phyloP scores from a whole-genome alignment of 2,329 filamentous ascomycete species.

The Fusarium sp. region DNA sequence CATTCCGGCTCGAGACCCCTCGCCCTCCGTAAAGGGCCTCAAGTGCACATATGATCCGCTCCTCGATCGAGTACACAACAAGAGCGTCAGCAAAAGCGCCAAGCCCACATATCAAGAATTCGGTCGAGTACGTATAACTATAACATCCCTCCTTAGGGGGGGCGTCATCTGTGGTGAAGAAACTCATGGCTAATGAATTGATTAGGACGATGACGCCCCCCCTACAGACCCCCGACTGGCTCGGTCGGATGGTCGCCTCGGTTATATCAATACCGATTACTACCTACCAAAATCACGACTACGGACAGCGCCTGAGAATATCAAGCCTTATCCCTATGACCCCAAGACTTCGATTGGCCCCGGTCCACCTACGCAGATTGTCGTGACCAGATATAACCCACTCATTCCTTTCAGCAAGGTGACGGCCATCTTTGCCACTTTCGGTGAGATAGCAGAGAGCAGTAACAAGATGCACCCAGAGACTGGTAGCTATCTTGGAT shows the following conservation, averaged over 20 bases:
- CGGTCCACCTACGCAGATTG: constrained; percentile 88
- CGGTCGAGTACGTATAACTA: constrained; percentile 72
- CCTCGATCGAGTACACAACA: constrained; percentile 63
- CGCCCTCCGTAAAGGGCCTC: constrained; percentile 65
- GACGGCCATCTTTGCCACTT: constrained; percentile 79
- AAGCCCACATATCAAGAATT: constrained; percentile 73
- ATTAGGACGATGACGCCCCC: constrained; percentile 82
- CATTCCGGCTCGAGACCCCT: constrained; percentile 68
- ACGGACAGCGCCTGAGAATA: constrained; percentile 79
- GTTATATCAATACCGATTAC: constrained; percentile 77
- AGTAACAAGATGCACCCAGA: constrained; percentile 96
- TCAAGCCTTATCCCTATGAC: constrained; percentile 87
- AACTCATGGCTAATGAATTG: constrained; percentile 69
- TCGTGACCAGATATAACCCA: constrained; percentile 97
- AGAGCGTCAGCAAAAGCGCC: constrained; percentile 65
- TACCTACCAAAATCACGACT: constrained; percentile 78
- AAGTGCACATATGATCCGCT: constrained; percentile 72
- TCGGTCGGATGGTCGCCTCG: constrained; percentile 69
- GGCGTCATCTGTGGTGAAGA: constrained; percentile 69
- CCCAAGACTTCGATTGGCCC: constrained; percentile 85
- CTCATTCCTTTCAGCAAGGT: constrained; percentile 84
- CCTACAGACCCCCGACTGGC: constrained; percentile 85
- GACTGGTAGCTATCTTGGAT: constrained; percentile 92
- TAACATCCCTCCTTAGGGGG: constrained; percentile 60
- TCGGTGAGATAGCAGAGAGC: constrained; percentile 88